A percentile compares a stretch with the other conserved stretches of the same genome.
Evolutionary conservation across 2,329 filamentous ascomycete species (phyloP).

Genomic region (Coniochaeta prunicola): DNA sequence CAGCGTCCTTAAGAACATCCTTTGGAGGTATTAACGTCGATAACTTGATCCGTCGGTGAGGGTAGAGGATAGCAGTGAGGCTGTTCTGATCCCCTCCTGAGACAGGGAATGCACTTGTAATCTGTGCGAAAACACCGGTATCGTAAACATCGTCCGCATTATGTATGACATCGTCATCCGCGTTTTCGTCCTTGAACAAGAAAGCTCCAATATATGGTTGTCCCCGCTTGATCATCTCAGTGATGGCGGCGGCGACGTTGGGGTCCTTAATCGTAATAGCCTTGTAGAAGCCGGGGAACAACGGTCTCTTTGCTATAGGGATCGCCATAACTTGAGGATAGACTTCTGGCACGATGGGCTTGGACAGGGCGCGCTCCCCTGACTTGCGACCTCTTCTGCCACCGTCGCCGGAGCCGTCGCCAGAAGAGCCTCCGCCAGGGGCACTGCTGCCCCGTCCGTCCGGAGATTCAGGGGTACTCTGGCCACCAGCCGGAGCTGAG

Average conservation of each 20-base stretch:
- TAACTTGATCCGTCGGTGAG: slow-evolving; percentile 88
- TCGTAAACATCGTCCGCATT: slow-evolving; percentile 88
- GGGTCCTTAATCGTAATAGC: slow-evolving; percentile 94
- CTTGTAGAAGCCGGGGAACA: slow-evolving; percentile 98
- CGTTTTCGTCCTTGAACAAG: slow-evolving; percentile 91
- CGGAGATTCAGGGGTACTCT: slow-evolving; percentile 26
- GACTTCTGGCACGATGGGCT: slow-evolving; percentile 84
- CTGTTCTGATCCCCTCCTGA: slow-evolving; percentile 76
- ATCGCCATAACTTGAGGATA: slow-evolving; percentile 98
- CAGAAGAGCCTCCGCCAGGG: slow-evolving; percentile 45
- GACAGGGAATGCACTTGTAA: slow-evolving; percentile 91
- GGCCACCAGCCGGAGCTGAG: slow-evolving; percentile 29
- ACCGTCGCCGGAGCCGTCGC: slow-evolving; percentile 54
- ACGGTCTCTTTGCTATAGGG: slow-evolving; percentile 83
- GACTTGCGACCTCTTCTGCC: slow-evolving; percentile 68
- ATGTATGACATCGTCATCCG: slow-evolving; percentile 89
- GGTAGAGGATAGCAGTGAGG: slow-evolving; percentile 90
- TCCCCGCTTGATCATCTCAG: slow-evolving; percentile 92
- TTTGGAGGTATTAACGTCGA: slow-evolving; percentile 71
- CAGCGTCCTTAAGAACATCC: slow-evolving; percentile 14
- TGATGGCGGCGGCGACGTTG: slow-evolving; percentile 83
- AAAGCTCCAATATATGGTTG: slow-evolving; percentile 98
- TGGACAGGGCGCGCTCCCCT: slow-evolving; percentile 70
- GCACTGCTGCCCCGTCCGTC: slow-evolving; percentile 55
- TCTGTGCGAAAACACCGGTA: slow-evolving; percentile 93